Base-by-base conservation (phyloP, 2,329 filamentous ascomycete species). In the Dendryphion nanum region DNA sequence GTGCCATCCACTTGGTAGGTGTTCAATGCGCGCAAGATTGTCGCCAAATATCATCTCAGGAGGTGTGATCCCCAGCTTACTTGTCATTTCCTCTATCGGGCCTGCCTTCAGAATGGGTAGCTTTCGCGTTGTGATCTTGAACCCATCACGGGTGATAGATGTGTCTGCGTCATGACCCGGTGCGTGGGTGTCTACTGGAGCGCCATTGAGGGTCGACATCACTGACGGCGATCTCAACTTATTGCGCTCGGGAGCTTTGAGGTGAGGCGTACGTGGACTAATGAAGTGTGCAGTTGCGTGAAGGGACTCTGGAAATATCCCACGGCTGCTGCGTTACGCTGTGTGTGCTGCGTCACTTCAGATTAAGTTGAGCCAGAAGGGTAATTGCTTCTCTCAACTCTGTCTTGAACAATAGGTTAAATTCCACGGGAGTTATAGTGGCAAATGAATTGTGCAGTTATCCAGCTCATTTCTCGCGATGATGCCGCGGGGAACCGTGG, bases 41-140 rank as follows among this genome's bases (percentile, higher is more conserved):
- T 98, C 90, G 45, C 93, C 93, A 62, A 98, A 98, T 50, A 98
- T 98, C 93, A 98, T 98, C 72, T 98, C 93, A 6, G 93, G 93
- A 28, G 91, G 81, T 14, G 91, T 82, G 60, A 98, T 96, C 19
- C 83, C 83, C 37, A 98, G 77, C 46, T 79, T 81, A 40, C 76
- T 75, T 28, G 83, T 83, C 81, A 98, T 87, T 24, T 79, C 80
- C 60, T 95, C 89, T 60, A 98, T 97, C 35, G 89, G 86, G 5
- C 79, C 86, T 31, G 90, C 82, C 67, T 95, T 96, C 53, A 94
- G 85, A 66, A 98, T 98, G 46, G 93, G 93, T 35, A 93, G 82
- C 73, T 96, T 96, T 62, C 89, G 85, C 38, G 87, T 87, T 18
- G 79, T 79, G 65, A 97, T 83, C 55, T 73, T 78, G 74, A 91